Evolutionary conservation across 2,329 filamentous ascomycete genomes (phyloP).

Genomic region (Alternaria sp.): DNA sequence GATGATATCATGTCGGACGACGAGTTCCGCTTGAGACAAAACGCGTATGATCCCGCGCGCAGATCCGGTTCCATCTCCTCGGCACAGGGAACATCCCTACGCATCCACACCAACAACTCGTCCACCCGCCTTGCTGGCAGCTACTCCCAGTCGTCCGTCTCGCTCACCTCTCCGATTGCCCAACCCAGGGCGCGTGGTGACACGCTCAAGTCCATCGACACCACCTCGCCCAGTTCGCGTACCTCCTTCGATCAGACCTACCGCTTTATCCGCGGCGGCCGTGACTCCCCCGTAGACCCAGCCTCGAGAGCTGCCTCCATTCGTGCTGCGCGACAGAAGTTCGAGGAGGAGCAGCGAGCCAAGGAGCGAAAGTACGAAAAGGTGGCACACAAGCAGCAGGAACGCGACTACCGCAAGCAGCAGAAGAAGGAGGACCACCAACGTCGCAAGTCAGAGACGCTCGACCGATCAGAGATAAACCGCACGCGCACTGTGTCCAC

Average conservation of each 20-base stretch:
- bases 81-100: conserved; percentile 46
- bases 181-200: conserved; percentile 56
- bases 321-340: conserved; percentile 62
- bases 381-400: conserved; percentile 55
- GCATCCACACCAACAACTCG: conserved; percentile 47
- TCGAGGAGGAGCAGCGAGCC: conserved; percentile 64
- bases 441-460: conserved; percentile 49
- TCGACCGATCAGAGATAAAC: conserved; percentile 35
- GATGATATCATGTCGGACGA: conserved; percentile 57
- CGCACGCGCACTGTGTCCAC: conserved; percentile 41
- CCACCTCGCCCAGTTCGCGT: conserved; percentile 59
- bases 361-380: conserved; percentile 62
- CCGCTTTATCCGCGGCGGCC: conserved; percentile 56
- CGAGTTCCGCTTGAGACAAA: conserved; percentile 49
- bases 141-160: conserved; percentile 60
- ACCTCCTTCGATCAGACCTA: conserved; percentile 64
- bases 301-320: conserved; percentile 62
- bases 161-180: conserved; percentile 52
- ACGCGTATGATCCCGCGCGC: conserved; percentile 47
- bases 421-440: conserved; percentile 53
- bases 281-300: conserved; percentile 57
- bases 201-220: conserved; percentile 58
- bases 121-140: conserved; percentile 56
- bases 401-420: conserved; percentile 54
- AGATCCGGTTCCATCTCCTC: conserved; percentile 55